A percentile compares a stretch with the other conserved stretches of the same genome.
These are phyloP conservation scores for Coprinopsis cinerea DNA, from an alignment of 768 basidiomycete genomes.

Conservation along the genomic window DNA sequence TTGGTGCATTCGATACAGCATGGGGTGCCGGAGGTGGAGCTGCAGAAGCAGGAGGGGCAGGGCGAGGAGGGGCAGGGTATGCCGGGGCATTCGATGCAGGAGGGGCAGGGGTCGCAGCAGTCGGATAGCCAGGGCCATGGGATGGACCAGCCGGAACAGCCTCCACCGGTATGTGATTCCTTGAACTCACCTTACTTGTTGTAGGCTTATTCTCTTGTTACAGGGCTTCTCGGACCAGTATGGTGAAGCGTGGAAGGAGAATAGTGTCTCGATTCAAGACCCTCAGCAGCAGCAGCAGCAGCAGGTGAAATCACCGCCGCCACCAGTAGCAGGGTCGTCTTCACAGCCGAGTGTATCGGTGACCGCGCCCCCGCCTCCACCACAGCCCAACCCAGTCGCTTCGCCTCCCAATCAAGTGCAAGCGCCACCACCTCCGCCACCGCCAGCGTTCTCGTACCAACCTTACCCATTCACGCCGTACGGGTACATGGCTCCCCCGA, in stretches of 20 bases:
- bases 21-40: conserved; percentile 36
- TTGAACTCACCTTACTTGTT: neutral
- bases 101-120: too few species aligned
- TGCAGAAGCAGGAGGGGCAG: neutral
- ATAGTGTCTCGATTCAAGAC: conserved; percentile 31
- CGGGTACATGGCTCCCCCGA: conserved; percentile 19
- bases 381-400: too few species aligned
- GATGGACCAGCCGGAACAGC: conserved; percentile 10
- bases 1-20: conserved; percentile 55
- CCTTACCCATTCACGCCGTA: conserved; percentile 24
- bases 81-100: neutral
- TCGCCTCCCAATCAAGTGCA: conserved; percentile 6
- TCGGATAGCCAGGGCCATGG: too few species aligned
- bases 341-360: conserved; percentile 9
- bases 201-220: conserved; percentile 7
- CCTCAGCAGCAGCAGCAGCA: too few species aligned
- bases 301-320: conserved; percentile 9
- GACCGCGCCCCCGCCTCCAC: conserved; percentile 1
- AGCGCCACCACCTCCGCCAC: conserved; percentile 10
- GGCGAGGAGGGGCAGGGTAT: conserved; percentile 8
- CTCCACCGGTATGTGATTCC: neutral
- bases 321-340: conserved; percentile 7
- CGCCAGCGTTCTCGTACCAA: conserved; percentile 15
- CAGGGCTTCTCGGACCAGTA: conserved; percentile 48
- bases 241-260: conserved; percentile 59